A percentile compares a stretch with the other conserved stretches of the same genome.
These are phyloP conservation scores for Acanthochlamys bracteata DNA, from an alignment of 106 monocot genomes.

Conservation along the genomic window DNA sequence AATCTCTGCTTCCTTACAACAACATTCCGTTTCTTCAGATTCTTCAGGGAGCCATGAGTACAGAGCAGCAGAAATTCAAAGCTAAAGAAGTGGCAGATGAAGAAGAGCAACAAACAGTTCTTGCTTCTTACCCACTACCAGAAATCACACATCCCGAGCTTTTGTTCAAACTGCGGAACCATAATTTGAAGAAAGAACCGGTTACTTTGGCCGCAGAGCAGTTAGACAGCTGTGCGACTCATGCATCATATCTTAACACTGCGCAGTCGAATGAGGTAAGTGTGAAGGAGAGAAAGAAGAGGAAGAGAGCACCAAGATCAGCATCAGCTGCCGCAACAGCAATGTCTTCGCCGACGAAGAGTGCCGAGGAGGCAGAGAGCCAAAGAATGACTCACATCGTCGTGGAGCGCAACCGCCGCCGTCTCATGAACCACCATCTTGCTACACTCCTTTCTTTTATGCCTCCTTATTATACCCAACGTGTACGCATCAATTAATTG, in stretches of 20 bases:
- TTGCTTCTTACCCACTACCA: slow-evolving; percentile 6
- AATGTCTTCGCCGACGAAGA: slow-evolving; percentile 17
- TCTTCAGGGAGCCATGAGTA: slow-evolving; percentile 30
- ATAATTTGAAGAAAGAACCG: neutral
- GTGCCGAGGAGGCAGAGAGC: slow-evolving; percentile 56
- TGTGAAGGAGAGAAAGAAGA: slow-evolving; percentile 22
- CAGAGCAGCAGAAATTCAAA: neutral
- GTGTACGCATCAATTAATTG: slow-evolving; percentile 28
- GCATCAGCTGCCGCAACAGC: neutral
- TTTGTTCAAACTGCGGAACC: slow-evolving; percentile 33
- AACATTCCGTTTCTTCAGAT: slow-evolving; percentile 58
- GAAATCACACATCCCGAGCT: slow-evolving; percentile 31
- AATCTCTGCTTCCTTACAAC: neutral
- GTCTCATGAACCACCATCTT: slow-evolving; percentile 88
- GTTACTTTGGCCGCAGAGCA: slow-evolving; percentile 10
- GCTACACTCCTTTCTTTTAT: slow-evolving; percentile 62
- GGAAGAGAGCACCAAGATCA: slow-evolving; percentile 23
- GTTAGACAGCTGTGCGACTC: slow-evolving; percentile 62
- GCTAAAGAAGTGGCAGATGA: slow-evolving; percentile 10
- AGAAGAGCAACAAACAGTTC: neutral
- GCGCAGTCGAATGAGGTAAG: neutral
- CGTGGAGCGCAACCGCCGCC: slow-evolving; percentile 90
- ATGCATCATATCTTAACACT: slow-evolving; percentile 9
- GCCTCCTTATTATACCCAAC: slow-evolving; percentile 59
- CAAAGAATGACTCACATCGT: slow-evolving; percentile 90